These are phyloP conservation scores for Auxenochlorella pyrenoidosa DNA, from an alignment of 139 green algal genomes.

Conservation along the genomic window DNA sequence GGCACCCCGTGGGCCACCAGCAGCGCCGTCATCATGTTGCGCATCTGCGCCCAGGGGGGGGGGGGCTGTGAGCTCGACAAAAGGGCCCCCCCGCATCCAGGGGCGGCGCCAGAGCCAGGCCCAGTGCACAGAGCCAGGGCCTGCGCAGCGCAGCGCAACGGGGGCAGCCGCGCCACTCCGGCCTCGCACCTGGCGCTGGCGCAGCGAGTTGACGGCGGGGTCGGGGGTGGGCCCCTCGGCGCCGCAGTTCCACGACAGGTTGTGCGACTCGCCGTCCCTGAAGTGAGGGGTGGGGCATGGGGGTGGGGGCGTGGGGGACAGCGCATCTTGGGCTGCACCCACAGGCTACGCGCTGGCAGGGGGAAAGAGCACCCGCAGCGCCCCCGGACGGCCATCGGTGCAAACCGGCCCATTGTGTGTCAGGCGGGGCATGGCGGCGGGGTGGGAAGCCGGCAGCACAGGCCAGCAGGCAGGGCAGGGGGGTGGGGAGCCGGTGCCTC, in stretches of 20 bases:
- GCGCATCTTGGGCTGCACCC: no score
- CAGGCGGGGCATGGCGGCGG: no score
- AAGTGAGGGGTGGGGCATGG: background rate
- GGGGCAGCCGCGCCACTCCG: constrained; percentile 35
- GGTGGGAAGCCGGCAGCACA: no score
- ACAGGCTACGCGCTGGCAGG: no score
- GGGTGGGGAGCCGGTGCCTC: background rate
- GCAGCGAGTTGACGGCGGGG: constrained; percentile 61
- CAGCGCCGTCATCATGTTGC: constrained; percentile 91
- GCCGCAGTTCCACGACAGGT: constrained; percentile 98
- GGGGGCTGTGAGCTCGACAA: no score
- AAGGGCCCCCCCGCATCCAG: no score
- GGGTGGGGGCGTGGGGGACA: background rate
- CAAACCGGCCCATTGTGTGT: no score
- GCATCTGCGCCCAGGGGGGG: constrained; percentile 68
- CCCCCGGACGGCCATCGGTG: no score
- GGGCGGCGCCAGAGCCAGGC: no score
- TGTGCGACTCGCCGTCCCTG: constrained; percentile 95
- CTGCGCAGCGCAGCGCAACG: no score
- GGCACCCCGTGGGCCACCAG: constrained; percentile 92
- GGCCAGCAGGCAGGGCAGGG: background rate
- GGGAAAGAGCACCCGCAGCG: no score
- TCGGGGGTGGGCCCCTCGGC: constrained; percentile 79
- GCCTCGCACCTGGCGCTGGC: constrained; percentile 80
- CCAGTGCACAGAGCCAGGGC: no score